Evolutionary conservation across 2,329 filamentous ascomycete species (phyloP).

Genomic region (Amesomyces nigricolor): DNA sequence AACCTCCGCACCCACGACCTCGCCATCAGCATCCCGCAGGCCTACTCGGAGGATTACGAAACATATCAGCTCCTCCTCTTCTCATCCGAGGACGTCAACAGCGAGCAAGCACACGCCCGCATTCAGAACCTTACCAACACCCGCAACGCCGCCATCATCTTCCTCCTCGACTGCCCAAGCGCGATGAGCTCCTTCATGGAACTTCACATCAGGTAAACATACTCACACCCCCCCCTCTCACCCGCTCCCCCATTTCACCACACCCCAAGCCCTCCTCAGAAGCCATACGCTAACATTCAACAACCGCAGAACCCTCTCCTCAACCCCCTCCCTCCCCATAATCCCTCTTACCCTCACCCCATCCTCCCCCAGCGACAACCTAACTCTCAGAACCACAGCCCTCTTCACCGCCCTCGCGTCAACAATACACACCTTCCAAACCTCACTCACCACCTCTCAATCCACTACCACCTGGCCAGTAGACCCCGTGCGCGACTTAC

Average conservation of each 20-base stretch:
- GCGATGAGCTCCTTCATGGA: conserved; percentile 35
- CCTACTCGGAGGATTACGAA: conserved; percentile 14
- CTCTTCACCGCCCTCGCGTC: conserved; percentile 33
- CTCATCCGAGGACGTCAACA: conserved; percentile 34
- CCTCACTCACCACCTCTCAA: conserved; percentile 23
- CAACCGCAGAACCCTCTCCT: conserved; percentile 30
- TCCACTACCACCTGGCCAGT: background rate
- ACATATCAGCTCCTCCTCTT: conserved; percentile 39
- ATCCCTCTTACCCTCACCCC: conserved; percentile 37
- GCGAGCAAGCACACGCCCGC: conserved; percentile 29
- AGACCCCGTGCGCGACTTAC: conserved; percentile 24
- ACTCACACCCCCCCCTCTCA: background rate
- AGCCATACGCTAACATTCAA: background rate
- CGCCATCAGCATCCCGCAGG: conserved; percentile 33
- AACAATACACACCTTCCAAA: conserved; percentile 36
- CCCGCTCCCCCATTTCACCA: background rate
- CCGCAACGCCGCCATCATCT: conserved; percentile 38
- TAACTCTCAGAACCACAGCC: conserved; percentile 41
- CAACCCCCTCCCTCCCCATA: conserved; percentile 34
- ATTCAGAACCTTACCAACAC: conserved; percentile 40
- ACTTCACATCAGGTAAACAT: conserved; percentile 41
- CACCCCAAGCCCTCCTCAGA: background rate
- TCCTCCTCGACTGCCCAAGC: conserved; percentile 36
- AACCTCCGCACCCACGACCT: conserved; percentile 42
- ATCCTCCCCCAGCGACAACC: conserved; percentile 21